phyloP scores from a whole-genome alignment of 257 asterid species.

The Lycium ferocissimum region DNA sequence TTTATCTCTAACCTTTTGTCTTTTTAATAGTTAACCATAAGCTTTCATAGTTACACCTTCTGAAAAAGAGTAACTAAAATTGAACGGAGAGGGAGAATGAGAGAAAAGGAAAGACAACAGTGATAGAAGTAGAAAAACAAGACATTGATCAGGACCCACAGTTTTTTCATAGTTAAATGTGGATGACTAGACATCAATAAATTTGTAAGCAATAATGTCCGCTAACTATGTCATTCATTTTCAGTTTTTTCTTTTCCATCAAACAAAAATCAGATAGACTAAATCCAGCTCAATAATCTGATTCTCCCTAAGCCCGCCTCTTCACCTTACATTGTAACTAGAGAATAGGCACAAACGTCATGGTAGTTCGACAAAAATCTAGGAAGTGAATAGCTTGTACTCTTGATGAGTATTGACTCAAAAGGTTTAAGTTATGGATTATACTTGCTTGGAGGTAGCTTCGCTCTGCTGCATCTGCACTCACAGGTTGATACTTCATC shows the following conservation, averaged over 20 bases:
- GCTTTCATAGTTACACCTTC: slow-evolving; percentile 1
- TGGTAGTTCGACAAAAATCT: neutral
- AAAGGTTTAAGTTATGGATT: slow-evolving; percentile 33
- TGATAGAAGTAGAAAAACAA: neutral
- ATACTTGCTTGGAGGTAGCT: slow-evolving; percentile 95
- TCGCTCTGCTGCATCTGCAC: slow-evolving; percentile 93
- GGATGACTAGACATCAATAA: neutral
- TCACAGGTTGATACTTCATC: slow-evolving; percentile 83
- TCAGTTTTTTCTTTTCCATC: slow-evolving; percentile 1
- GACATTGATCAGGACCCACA: neutral
- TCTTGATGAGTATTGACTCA: slow-evolving; percentile 25
- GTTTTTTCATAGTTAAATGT: neutral
- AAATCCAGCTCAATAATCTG: neutral
- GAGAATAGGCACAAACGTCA: neutral
- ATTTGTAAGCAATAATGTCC: neutral
- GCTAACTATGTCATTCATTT: neutral
- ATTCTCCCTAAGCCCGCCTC: neutral
- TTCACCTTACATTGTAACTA: neutral
- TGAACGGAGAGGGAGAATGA: neutral
- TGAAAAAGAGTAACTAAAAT: neutral
- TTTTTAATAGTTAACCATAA: slow-evolving; percentile 16
- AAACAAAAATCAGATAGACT: slow-evolving; percentile 10
- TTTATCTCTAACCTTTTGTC: slow-evolving; percentile 5
- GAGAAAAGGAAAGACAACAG: neutral
- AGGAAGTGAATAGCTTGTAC: neutral